Conservation (phyloP, 352 stramenopile genomes). For the Phytophthora kernoviae region DNA sequence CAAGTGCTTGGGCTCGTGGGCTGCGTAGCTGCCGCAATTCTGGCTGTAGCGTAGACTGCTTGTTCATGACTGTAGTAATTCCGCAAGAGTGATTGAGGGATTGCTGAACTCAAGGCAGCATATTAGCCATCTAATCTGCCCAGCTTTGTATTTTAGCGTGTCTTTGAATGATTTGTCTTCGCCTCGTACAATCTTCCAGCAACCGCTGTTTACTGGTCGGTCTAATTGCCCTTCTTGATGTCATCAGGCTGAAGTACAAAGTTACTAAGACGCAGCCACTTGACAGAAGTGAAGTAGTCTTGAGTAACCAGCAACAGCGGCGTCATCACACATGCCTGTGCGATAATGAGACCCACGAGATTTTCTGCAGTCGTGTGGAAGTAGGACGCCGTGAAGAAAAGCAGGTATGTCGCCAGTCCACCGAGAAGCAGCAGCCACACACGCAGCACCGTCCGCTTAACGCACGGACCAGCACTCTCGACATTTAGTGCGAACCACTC, state of each 20-base stretch:
- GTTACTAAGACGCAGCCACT: slow-evolving; percentile 59
- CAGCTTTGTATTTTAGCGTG: slow-evolving; percentile 2
- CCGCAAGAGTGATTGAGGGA: neutral
- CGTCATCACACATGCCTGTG: slow-evolving; percentile 60
- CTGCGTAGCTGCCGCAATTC: slow-evolving; percentile 24
- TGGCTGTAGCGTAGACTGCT: slow-evolving; percentile 26
- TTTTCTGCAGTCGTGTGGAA: slow-evolving; percentile 80
- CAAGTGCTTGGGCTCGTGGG: slow-evolving; percentile 28
- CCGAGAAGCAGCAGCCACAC: slow-evolving; percentile 49
- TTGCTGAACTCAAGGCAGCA: too few relatives aligned
- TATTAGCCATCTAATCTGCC: neutral
- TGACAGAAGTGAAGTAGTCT: slow-evolving; percentile 52
- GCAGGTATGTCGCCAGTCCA: slow-evolving; percentile 48
- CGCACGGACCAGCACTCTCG: slow-evolving; percentile 38
- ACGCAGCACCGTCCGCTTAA: slow-evolving; percentile 61
- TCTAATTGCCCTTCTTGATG: slow-evolving; percentile 29
- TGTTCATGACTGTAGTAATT: slow-evolving; percentile 1
- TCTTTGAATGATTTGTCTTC: neutral
- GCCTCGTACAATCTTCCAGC: slow-evolving; percentile 1
- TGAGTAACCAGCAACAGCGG: slow-evolving; percentile 70
- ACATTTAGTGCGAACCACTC: slow-evolving; percentile 75
- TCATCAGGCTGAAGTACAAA: slow-evolving; percentile 60
- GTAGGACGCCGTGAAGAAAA: slow-evolving; percentile 71
- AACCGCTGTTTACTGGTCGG: neutral
- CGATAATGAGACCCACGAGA: slow-evolving; percentile 60